Conservation (phyloP, 257 asterid species). For the Phtheirospermum japonicum region DNA sequence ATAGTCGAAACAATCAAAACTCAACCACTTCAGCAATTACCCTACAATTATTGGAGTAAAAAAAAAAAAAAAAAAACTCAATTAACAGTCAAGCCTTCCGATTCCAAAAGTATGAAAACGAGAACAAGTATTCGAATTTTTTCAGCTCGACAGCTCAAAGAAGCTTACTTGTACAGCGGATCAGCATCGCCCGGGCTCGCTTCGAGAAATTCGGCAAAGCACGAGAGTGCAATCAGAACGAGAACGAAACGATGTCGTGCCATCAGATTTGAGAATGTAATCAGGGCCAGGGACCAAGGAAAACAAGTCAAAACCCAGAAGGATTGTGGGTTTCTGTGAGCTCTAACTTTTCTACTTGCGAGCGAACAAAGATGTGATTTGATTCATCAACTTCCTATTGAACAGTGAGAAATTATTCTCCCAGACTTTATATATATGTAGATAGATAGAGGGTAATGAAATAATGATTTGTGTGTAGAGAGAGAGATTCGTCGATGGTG, state of each 20-base stretch:
- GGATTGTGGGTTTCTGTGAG: no score
- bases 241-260: constrained; percentile 41
- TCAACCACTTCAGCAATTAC: constrained; percentile 11
- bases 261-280: constrained; percentile 34
- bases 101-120: not conserved
- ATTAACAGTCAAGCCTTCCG: constrained; percentile 18
- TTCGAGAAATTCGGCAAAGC: constrained; percentile 37
- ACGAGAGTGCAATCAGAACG: constrained; percentile 42
- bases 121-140: not conserved
- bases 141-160: not conserved
- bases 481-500: constrained; percentile 19
- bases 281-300: no score
- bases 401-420: constrained; percentile 24
- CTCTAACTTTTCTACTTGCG: constrained; percentile 13
- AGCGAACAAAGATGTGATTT: constrained; percentile 25
- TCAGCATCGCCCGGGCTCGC: constrained; percentile 79
- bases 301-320: no score
- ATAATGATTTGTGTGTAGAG: not conserved
- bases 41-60: not conserved
- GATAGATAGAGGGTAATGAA: not conserved
- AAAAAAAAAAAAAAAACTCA: not conserved
- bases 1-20: constrained; percentile 10
- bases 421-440: not conserved
- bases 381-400: constrained; percentile 31
- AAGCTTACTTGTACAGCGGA: constrained; percentile 63